Percentiles rank a stretch among this genome's conserved stretches.
Evolutionary conservation across 306 rosid genomes (phyloP).

Genomic region (Myrica gale): DNA sequence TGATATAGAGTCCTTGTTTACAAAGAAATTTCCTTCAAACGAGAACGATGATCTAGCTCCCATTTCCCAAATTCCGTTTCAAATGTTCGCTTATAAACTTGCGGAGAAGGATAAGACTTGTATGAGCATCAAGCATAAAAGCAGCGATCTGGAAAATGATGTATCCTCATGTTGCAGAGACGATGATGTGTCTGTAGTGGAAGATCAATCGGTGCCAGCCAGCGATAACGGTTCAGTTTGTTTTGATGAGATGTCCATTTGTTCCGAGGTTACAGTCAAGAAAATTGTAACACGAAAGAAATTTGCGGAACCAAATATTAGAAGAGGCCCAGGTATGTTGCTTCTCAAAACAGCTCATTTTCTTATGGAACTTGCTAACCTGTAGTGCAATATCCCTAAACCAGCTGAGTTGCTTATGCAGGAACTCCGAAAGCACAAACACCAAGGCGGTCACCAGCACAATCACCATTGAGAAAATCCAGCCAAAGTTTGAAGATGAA

Average conservation of each 20-base stretch:
- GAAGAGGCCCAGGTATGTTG: constrained; percentile 59
- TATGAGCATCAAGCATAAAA: constrained; percentile 29
- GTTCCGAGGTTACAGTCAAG: constrained; percentile 42
- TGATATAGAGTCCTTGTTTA: constrained; percentile 60
- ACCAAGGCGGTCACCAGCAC: constrained; percentile 32
- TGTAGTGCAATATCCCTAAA: background rate
- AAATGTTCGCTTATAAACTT: constrained; percentile 75
- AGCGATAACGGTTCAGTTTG: constrained; percentile 36
- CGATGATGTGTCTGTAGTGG: constrained; percentile 33
- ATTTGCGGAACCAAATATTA: constrained; percentile 28
- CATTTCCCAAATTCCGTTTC: constrained; percentile 67
- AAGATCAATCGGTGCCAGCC: constrained; percentile 38
- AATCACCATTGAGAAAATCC: constrained; percentile 31
- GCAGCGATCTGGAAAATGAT: constrained; percentile 37
- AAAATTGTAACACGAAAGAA: constrained; percentile 35
- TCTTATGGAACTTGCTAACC: background rate
- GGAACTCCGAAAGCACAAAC: constrained; percentile 23
- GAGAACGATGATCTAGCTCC: constrained; percentile 27
- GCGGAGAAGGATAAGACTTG: constrained; percentile 59
- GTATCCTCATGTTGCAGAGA: constrained; percentile 12
- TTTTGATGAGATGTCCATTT: constrained; percentile 37
- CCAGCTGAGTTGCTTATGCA: constrained; percentile 30
- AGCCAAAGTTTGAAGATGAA: constrained; percentile 32
- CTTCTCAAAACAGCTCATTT: constrained; percentile 4
- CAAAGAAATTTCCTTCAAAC: constrained; percentile 40